Percentiles rank a stretch among this genome's conserved stretches.
phyloP scores from a whole-genome alignment of 192 early-diverging fungal species.

The Obelidium mucronatum region DNA sequence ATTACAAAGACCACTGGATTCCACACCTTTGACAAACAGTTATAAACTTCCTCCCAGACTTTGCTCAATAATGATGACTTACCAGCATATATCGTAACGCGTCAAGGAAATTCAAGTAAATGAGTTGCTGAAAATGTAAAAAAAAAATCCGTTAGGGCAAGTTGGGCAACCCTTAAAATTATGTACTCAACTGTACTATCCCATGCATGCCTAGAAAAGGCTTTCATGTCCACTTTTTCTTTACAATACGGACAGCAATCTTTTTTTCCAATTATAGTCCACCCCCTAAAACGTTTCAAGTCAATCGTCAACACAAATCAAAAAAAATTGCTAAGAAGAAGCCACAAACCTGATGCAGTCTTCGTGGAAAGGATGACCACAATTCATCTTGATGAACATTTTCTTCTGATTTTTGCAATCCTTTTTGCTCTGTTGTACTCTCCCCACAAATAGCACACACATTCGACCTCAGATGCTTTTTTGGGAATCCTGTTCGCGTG shows the following conservation, averaged over 20 bases:
- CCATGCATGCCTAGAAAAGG: slow-evolving; percentile 58
- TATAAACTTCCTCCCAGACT: too few species aligned
- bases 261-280: slow-evolving; percentile 64
- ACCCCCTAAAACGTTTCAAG: slow-evolving; percentile 43
- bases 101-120: slow-evolving; percentile 58
- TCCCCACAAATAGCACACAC: slow-evolving; percentile 65
- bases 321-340: neutral
- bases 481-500: slow-evolving; percentile 52
- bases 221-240: slow-evolving; percentile 61
- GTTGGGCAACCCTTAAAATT: too few species aligned
- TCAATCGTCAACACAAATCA: slow-evolving; percentile 19
- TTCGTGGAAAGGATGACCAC: slow-evolving; percentile 58
- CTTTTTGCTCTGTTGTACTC: slow-evolving; percentile 26
- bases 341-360: slow-evolving; percentile 40
- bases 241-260: slow-evolving; percentile 64
- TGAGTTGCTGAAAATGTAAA: slow-evolving; percentile 27
- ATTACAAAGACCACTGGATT: slow-evolving; percentile 60
- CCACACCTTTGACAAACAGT: too few species aligned
- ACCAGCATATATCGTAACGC: slow-evolving; percentile 57
- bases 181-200: slow-evolving; percentile 47
- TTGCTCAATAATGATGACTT: too few species aligned
- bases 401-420: neutral
- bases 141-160: too few species aligned
- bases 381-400: slow-evolving; percentile 38
- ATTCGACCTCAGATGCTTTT: slow-evolving; percentile 53